Conservation (phyloP, 2,329 filamentous ascomycete genomes). For the Xenoacremonium recifei region DNA sequence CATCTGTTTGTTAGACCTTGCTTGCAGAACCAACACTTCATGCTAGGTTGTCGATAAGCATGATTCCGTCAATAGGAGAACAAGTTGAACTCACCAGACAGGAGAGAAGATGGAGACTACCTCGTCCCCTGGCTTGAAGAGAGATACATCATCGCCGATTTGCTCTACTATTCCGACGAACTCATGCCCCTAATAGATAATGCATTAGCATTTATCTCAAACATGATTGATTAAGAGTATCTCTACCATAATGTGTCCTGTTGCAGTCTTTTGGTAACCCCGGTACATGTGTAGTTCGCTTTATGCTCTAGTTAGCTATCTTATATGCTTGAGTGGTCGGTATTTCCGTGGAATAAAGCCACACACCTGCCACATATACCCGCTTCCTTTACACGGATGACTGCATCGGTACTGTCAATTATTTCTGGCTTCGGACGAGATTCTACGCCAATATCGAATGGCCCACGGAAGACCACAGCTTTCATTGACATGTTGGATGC, state of each 20-base stretch:
- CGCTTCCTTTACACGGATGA: constrained; percentile 4
- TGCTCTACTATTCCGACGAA: constrained; percentile 4
- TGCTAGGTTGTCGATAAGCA: constrained; percentile 1
- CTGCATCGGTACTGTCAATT: constrained; percentile 4
- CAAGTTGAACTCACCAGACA: neutral
- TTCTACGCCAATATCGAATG: constrained; percentile 2
- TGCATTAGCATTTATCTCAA: too few species aligned
- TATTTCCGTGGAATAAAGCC: too few species aligned
- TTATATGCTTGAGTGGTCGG: too few species aligned
- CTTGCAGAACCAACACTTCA: constrained; percentile 4
- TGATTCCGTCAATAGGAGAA: constrained; percentile 5
- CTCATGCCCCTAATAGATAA: constrained; percentile 2
- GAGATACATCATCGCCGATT: constrained; percentile 1
- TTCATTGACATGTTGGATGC: too few species aligned
- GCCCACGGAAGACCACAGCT: constrained; percentile 7
- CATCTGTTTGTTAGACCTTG: neutral
- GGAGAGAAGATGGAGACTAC: neutral
- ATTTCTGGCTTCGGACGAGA: constrained; percentile 2
- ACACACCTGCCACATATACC: constrained; percentile 5
- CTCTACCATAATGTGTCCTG: constrained; percentile 8
- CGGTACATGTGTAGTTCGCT: constrained; percentile 12
- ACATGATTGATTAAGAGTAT: too few species aligned
- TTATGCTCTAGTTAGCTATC: too few species aligned
- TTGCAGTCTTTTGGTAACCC: constrained; percentile 7
- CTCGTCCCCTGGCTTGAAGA: neutral